A percentile compares a stretch with the other conserved stretches of the same genome.
Conservation (phyloP, 208 protist species). For the Strigomonas culicis region DNA sequence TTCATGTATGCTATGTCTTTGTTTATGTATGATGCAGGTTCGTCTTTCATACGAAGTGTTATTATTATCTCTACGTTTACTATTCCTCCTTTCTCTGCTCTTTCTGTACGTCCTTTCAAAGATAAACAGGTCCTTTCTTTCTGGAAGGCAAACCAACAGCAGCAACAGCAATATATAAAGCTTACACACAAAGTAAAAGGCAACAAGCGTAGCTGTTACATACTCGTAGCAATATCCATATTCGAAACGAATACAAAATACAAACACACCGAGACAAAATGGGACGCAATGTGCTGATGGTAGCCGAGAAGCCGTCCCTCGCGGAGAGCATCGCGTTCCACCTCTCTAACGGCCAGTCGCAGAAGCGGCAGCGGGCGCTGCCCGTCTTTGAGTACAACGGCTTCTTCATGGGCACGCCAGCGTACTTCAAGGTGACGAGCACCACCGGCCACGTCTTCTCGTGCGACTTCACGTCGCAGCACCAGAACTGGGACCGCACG, state of each 20-base stretch:
- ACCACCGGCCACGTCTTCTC: slow-evolving; percentile 91
- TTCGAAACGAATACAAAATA: neutral
- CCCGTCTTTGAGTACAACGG: slow-evolving; percentile 86
- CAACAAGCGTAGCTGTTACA: slow-evolving; percentile 7
- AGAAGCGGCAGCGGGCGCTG: slow-evolving; percentile 61
- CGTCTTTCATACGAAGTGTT: slow-evolving; percentile 13
- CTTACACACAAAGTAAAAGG: slow-evolving; percentile 11
- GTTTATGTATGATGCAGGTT: neutral
- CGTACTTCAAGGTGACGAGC: slow-evolving; percentile 84
- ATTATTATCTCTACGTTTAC: slow-evolving; percentile 1
- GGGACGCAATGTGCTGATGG: slow-evolving; percentile 83
- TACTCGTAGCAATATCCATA: neutral
- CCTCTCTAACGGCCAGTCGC: slow-evolving; percentile 72
- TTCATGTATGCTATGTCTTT: slow-evolving; percentile 12
- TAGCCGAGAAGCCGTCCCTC: slow-evolving; percentile 94
- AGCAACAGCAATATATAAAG: neutral
- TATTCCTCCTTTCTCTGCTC: slow-evolving; percentile 10
- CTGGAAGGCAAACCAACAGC: neutral
- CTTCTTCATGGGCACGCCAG: slow-evolving; percentile 58
- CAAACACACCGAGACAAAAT: slow-evolving; percentile 21
- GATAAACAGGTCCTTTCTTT: neutral
- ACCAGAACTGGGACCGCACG: slow-evolving; percentile 87
- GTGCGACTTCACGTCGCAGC: slow-evolving; percentile 86
- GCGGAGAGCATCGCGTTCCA: slow-evolving; percentile 88
- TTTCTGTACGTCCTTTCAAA: neutral